Conservation (phyloP, 1,139 yeast species). For the Debaryomyces nepalensis region DNA sequence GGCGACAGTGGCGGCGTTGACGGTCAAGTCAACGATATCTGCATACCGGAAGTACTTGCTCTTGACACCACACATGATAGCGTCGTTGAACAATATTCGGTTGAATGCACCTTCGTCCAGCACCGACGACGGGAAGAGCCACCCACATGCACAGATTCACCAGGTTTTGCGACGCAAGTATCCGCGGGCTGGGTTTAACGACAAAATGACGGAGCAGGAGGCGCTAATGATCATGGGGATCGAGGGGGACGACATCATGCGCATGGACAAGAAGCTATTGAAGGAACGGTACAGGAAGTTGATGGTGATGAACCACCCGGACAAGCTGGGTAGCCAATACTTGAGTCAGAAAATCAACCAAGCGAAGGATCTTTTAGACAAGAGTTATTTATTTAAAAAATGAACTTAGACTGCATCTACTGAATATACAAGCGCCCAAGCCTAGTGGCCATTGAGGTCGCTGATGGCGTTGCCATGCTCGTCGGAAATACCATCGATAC, state of each 20-base stretch:
- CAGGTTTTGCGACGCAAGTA: constrained; percentile 35
- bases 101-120: constrained; percentile 25
- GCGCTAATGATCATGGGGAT: constrained; percentile 62
- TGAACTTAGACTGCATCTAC: constrained; percentile 4
- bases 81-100: constrained; percentile 51
- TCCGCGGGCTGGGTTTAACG: constrained; percentile 52
- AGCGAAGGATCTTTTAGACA: constrained; percentile 69
- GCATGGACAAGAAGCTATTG: constrained; percentile 47
- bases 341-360: constrained; percentile 75
- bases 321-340: constrained; percentile 73
- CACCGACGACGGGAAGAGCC: constrained; percentile 12
- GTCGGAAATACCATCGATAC: constrained; percentile 14
- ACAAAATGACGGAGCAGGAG: constrained; percentile 62
- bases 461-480: constrained; percentile 12
- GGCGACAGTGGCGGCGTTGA: constrained; percentile 56
- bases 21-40: constrained; percentile 52
- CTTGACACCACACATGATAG: constrained; percentile 60
- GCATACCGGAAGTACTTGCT: constrained; percentile 48
- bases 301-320: constrained; percentile 90
- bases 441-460: neutral
- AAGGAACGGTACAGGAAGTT: constrained; percentile 60
- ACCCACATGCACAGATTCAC: constrained; percentile 27
- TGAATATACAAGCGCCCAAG: constrained; percentile 9
- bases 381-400: constrained; percentile 49
- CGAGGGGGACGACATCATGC: constrained; percentile 53